Evolutionary conservation across 306 rosid genomes (phyloP), one percentile per base, ranked within the genome.

Genomic region (Cicer judaicum): DNA sequence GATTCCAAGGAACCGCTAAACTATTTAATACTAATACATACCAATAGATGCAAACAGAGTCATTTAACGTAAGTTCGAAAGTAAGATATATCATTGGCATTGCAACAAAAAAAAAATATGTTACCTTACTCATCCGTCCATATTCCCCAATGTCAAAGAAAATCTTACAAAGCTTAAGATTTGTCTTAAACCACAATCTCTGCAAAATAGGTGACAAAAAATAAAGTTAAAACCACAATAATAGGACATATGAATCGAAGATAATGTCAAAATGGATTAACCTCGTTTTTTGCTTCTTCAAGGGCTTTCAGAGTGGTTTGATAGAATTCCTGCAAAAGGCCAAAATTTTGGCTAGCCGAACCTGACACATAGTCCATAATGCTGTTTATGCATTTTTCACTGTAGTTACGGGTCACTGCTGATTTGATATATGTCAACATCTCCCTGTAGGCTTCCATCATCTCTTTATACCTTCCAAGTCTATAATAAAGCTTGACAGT

Each of bases 251-350:
- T 49, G 70, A 50, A 52, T 41, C 59, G 40, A 47, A 79, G 64
- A 85, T 46, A 48, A 48, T 15, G 15, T 50, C 71, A 43, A 64
- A 64, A 59, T 67, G 74, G 48, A 64, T 80, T 53, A 39, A 94
- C 99, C 96, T 91, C 99, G 55, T 94, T 94, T 82, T 90, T 94
- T 74, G 99, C 99, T 84, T 94, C 99, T 87, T 94, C 99, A 79
- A 94, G 97, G 55, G 96, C 95, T 76, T 88, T 86, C 73, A 94
- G 81, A 79, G 99, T 94, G 52, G 97, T 94, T 82, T 94, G 96
- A 81, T 94, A 92, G 79, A 94, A 94, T 74, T 94, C 99, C 81
- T 89, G 97, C 84, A 94, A 84, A 71, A 94, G 97, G 67, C 90
- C 85, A 60, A 89, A 90, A 80, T 90, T 91, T 87, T 92, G 97